Evolutionary conservation across 2,329 filamentous ascomycete genomes (phyloP).

Genomic region (Rhynchosporium graminicola): DNA sequence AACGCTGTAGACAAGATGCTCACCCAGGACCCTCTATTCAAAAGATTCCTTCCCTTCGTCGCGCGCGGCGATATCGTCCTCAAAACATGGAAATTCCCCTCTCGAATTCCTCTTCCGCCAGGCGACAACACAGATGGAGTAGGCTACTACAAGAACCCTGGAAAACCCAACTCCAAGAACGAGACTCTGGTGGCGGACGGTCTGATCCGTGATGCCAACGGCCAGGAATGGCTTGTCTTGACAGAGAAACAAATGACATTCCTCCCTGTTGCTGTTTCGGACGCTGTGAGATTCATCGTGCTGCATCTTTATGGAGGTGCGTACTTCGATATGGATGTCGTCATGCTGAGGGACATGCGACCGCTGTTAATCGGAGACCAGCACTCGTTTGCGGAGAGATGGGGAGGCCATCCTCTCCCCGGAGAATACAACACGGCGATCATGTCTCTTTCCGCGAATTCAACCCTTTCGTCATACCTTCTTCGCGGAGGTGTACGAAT

Average conservation of each 20-base stretch:
- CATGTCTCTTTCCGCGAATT: constrained; percentile 57
- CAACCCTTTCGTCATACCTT: constrained; percentile 54
- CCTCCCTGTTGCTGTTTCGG: constrained; percentile 57
- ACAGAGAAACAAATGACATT: constrained; percentile 58
- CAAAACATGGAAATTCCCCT: constrained; percentile 55
- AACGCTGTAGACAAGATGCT: constrained; percentile 53
- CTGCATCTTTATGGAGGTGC: constrained; percentile 54
- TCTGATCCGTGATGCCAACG: constrained; percentile 50
- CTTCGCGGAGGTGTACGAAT: constrained; percentile 57
- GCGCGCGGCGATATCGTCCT: constrained; percentile 53
- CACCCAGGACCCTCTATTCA: constrained; percentile 52
- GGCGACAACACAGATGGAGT: constrained; percentile 51
- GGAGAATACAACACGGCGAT: constrained; percentile 60
- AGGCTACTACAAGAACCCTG: constrained; percentile 50
- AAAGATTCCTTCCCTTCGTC: constrained; percentile 54
- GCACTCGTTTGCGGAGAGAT: constrained; percentile 56
- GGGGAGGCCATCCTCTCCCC: constrained; percentile 53
- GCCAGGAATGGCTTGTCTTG: constrained; percentile 55
- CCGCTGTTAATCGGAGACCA: constrained; percentile 51
- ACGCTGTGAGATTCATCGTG: constrained; percentile 56
- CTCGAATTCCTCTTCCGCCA: constrained; percentile 52
- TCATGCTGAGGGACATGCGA: constrained; percentile 57
- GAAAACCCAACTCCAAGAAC: constrained; percentile 43
- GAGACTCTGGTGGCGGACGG: constrained; percentile 50
- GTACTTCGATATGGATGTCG: constrained; percentile 58